These are phyloP conservation scores for Colletotrichum sp. DNA, from an alignment of 2,329 filamentous ascomycete species.

Conservation along the genomic window DNA sequence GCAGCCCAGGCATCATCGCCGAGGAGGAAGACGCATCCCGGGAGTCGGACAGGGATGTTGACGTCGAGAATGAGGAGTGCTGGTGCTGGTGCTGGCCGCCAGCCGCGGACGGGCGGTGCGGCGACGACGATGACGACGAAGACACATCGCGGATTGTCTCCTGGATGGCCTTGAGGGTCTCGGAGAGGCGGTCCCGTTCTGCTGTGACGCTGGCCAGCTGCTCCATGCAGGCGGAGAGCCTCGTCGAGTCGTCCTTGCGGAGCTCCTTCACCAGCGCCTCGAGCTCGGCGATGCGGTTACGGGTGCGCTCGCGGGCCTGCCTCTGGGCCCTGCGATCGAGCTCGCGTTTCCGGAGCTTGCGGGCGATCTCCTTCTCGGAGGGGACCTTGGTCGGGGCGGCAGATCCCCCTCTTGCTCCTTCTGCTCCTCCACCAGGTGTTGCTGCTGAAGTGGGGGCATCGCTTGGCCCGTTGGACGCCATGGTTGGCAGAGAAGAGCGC, in stretches of 20 bases:
- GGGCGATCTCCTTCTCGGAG: conserved; percentile 20
- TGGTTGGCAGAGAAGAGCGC: not conserved
- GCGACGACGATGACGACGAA: not conserved
- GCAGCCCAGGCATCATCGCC: not conserved
- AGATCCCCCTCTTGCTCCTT: not conserved
- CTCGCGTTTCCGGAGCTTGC: conserved; percentile 33
- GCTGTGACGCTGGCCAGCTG: conserved; percentile 28
- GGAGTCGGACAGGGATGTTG: not conserved
- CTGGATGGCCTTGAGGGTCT: conserved; percentile 21
- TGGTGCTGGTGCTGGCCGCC: not conserved
- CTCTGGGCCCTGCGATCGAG: conserved; percentile 36
- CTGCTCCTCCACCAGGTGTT: not conserved
- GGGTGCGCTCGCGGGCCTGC: conserved; percentile 34
- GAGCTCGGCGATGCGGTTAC: conserved; percentile 33
- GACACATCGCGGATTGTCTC: conserved; percentile 10
- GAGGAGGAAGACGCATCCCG: not conserved
- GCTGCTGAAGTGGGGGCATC: not conserved
- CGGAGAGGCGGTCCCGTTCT: conserved; percentile 25
- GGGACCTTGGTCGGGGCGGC: not conserved
- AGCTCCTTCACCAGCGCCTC: conserved; percentile 32
- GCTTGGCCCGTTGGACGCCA: not conserved
- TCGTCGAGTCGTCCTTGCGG: conserved; percentile 28
- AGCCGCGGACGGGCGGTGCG: not conserved
- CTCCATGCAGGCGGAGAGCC: conserved; percentile 28
- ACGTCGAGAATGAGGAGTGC: not conserved